A percentile compares a stretch with the other conserved stretches of the same genome.
Evolutionary conservation across 2,329 filamentous ascomycete species (phyloP).

Genomic region (Cytospora piceicola): DNA sequence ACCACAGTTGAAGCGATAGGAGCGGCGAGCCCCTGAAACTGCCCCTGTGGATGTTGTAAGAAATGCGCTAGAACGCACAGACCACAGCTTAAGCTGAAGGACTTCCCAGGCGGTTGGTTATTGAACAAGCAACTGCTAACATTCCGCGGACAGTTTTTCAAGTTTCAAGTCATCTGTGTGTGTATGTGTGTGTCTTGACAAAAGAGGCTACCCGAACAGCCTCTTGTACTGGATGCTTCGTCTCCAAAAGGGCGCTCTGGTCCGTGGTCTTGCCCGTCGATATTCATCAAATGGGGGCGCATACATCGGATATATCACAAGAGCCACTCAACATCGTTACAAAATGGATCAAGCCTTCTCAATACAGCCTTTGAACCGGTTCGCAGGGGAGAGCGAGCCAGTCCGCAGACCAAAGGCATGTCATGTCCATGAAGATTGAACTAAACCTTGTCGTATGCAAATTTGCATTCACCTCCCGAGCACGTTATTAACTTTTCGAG

Average conservation of each 20-base stretch:
- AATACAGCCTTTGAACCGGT: conserved; percentile 71
- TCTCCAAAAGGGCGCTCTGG: background rate
- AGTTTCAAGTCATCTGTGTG: background rate
- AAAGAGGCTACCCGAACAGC: background rate
- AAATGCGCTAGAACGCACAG: conserved; percentile 18
- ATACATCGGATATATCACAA: background rate
- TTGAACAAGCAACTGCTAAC: background rate
- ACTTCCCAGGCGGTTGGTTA: background rate
- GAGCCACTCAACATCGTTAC: conserved; percentile 1
- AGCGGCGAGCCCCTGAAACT: background rate
- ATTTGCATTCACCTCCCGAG: background rate
- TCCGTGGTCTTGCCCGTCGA: background rate
- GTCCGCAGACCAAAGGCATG: conserved; percentile 75
- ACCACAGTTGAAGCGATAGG: too few species aligned
- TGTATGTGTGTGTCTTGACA: background rate
- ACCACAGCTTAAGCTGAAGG: conserved; percentile 23
- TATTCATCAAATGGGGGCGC: background rate
- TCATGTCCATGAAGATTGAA: conserved; percentile 30
- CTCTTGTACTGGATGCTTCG: background rate
- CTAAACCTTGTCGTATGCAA: background rate
- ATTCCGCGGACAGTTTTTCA: background rate
- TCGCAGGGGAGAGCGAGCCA: conserved; percentile 67
- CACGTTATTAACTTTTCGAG: background rate
- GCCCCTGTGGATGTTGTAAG: background rate
- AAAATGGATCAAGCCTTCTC: conserved; percentile 50